A percentile compares a stretch with the other conserved stretches of the same genome.
Evolutionary conservation across 768 basidiomycete species (phyloP).

Genomic region (Lepiota subincarnata): DNA sequence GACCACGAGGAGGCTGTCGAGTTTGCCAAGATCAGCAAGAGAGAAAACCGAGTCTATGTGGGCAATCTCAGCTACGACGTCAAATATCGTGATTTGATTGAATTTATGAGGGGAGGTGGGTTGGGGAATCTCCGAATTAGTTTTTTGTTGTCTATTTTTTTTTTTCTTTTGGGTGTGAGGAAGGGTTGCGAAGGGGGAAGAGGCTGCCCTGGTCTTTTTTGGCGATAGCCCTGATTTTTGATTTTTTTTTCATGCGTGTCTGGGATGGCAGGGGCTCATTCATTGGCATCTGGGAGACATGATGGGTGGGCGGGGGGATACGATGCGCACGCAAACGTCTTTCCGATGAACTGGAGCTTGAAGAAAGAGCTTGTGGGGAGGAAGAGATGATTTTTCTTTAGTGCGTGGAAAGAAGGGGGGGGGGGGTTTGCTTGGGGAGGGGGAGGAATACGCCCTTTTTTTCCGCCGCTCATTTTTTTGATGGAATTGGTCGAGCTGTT

Average conservation of each 20-base stretch:
- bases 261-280: neutral
- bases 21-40: slow-evolving; percentile 93
- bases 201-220: too few relatives aligned
- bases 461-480: slow-evolving; percentile 35
- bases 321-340: slow-evolving; percentile 13
- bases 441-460: slow-evolving; percentile 22
- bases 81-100: slow-evolving; percentile 98
- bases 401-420: too few relatives aligned
- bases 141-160: slow-evolving; percentile 48
- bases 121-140: slow-evolving; percentile 66
- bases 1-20: slow-evolving; percentile 92
- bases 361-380: slow-evolving; percentile 31
- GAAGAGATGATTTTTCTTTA: slow-evolving; percentile 14
- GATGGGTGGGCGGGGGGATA: too few relatives aligned
- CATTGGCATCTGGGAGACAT: neutral
- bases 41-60: slow-evolving; percentile 97
- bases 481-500: slow-evolving; percentile 55
- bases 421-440: slow-evolving; percentile 3
- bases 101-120: slow-evolving; percentile 99
- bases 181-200: neutral
- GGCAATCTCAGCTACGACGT: slow-evolving; percentile 99
- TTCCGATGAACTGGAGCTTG: slow-evolving; percentile 39
- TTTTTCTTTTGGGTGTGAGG: slow-evolving; percentile 11
- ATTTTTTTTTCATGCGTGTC: neutral
- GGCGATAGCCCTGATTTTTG: neutral